Evolutionary conservation across 2,329 filamentous ascomycete species (phyloP).

Genomic region (Stachybotrys echinatus): DNA sequence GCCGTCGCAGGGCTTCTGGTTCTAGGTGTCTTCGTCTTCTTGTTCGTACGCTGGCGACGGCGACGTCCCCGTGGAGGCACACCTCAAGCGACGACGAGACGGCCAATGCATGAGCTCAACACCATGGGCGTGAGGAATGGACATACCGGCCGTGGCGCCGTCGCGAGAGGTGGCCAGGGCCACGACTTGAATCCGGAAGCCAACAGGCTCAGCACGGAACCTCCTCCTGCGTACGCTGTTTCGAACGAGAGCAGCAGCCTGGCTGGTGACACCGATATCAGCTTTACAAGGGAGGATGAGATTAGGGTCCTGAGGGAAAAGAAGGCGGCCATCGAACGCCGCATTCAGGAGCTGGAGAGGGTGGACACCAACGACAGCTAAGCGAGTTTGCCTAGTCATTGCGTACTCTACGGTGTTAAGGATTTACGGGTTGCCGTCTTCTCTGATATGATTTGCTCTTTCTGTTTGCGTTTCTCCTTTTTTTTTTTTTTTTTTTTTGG

Average conservation of each 20-base stretch:
- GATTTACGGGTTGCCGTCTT: too few relatives aligned
- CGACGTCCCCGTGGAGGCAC: not conserved
- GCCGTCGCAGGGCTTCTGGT: constrained; percentile 21
- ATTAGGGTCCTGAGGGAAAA: constrained; percentile 25
- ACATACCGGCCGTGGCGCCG: not conserved
- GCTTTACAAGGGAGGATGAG: constrained; percentile 19
- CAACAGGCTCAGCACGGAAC: constrained; percentile 12
- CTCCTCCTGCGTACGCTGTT: constrained; percentile 23
- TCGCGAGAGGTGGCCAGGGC: not conserved
- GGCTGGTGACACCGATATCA: constrained; percentile 7
- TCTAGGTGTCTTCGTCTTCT: constrained; percentile 17
- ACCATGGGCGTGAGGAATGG: constrained; percentile 7
- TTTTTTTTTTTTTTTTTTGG: not conserved
- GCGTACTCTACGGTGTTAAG: not conserved
- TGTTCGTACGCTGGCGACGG: constrained; percentile 17
- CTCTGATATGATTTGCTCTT: too few relatives aligned
- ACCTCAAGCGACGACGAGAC: not conserved
- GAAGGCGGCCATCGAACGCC: constrained; percentile 27
- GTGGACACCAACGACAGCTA: constrained; percentile 11
- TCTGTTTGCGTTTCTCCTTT: not conserved
- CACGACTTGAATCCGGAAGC: not conserved
- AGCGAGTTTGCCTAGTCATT: not conserved
- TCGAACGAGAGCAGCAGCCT: not conserved
- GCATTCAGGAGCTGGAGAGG: constrained; percentile 26
- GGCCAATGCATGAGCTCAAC: constrained; percentile 13